Evolutionary conservation across 1,284 basidiomycete species (phyloP), one percentile per base, ranked within the genome.

Genomic region (Ganoderma lucidum): DNA sequence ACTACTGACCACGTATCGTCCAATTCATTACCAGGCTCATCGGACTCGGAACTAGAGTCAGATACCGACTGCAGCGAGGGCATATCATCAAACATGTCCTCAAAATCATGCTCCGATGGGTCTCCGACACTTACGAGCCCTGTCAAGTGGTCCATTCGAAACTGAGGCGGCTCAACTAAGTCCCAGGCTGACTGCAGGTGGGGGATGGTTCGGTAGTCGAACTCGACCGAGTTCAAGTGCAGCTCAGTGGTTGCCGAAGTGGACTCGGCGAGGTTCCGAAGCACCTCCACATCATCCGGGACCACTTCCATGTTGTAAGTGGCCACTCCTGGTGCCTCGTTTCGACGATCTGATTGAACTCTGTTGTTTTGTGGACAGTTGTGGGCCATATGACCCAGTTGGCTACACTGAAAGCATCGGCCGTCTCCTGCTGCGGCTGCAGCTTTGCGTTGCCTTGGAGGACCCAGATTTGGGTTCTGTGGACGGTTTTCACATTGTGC

Each of bases 141-240:
- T 1, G 45, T 48, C 1, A 44, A 17, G 19, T 0, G 19, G 45
- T 48, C 19, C 0, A 8, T 23, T 8, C 19, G 5, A 9, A 48
- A n/a, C 2, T 19, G 45, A 0, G 9, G 45, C 19, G 23, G 23
- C 23, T 48, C 45, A 0, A 9, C 45, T 2, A 48, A 19, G 2
- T n/a, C 19, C 19, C 19, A n/a, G 4, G 19, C 19, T 0, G 45
- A 6, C 45, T 9, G 19, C 45, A 48, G 2, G 2, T n/a, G 45
- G 5, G 45, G 45, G 1, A 48, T 8, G 4, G 6, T 4, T 6
- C n/a, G 19, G 15, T 48, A 48, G 8, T 48, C 45, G n/a, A 48
- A 48, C n/a, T 48, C 45, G n/a, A 48, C n/a, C n/a, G 45, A 48
- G 45, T 48, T 48, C 45, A 48, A 6, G 45, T 48, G 45, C 45